A percentile compares a stretch with the other conserved stretches of the same genome.
These are phyloP conservation scores for Seiridium cupressi DNA, from an alignment of 2,329 filamentous ascomycete species.

Conservation along the genomic window DNA sequence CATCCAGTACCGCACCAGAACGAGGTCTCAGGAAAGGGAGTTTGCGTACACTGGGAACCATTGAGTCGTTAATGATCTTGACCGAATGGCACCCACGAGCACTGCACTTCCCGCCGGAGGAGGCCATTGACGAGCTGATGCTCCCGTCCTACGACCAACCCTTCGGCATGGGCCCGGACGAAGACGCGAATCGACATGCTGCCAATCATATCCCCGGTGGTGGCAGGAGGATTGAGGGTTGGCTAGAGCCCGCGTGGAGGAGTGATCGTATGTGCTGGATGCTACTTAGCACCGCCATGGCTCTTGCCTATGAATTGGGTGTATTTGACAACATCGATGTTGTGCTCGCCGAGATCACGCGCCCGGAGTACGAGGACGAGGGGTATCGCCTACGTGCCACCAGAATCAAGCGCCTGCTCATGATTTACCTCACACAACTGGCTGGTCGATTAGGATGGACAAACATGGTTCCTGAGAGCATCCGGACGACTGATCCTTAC, in stretches of 20 bases:
- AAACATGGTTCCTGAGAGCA: slow-evolving; percentile 79
- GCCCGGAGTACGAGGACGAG: slow-evolving; percentile 71
- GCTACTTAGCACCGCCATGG: slow-evolving; percentile 87
- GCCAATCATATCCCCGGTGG: slow-evolving; percentile 57
- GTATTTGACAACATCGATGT: slow-evolving; percentile 92
- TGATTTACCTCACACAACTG: slow-evolving; percentile 93
- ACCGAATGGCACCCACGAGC: slow-evolving; percentile 97
- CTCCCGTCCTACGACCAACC: slow-evolving; percentile 57
- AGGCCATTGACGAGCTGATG: slow-evolving; percentile 68
- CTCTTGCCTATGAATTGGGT: slow-evolving; percentile 87
- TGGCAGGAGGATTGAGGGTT: slow-evolving; percentile 85
- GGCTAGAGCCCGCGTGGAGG: slow-evolving; percentile 94
- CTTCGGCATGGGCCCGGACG: slow-evolving; percentile 38
- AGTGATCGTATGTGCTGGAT: slow-evolving; percentile 98
- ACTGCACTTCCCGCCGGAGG: slow-evolving; percentile 86
- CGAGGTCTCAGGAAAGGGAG: slow-evolving; percentile 72
- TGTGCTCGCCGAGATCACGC: slow-evolving; percentile 56
- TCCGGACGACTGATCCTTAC: slow-evolving; percentile 58
- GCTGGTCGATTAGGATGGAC: slow-evolving; percentile 89
- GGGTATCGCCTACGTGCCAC: slow-evolving; percentile 73
- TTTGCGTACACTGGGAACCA: slow-evolving; percentile 84
- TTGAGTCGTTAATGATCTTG: slow-evolving; percentile 89
- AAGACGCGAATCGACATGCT: slow-evolving; percentile 30
- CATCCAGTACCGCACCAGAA: slow-evolving; percentile 68
- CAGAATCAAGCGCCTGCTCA: slow-evolving; percentile 80